A percentile compares a stretch with the other conserved stretches of the same genome.
phyloP scores from a whole-genome alignment of 768 basidiomycete species.

The Leccinum subtestaceum region DNA sequence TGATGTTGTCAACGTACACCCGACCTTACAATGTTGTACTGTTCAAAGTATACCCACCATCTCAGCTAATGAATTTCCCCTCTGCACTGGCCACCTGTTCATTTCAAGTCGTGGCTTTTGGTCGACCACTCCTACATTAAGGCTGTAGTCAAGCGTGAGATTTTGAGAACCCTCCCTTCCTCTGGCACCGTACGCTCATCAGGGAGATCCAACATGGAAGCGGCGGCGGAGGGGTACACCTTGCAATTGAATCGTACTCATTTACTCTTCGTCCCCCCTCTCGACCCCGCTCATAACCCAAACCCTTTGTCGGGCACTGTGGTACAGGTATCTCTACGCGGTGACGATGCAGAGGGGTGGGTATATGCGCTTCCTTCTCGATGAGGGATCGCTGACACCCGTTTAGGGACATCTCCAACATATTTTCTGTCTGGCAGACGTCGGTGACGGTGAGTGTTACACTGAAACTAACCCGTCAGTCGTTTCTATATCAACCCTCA shows the following conservation, averaged over 20 bases:
- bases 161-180: background rate
- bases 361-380: slow-evolving; percentile 17
- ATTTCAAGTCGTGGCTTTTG: background rate
- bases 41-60: background rate
- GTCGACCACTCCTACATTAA: background rate
- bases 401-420: slow-evolving; percentile 4
- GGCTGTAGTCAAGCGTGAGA: background rate
- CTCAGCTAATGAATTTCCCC: background rate
- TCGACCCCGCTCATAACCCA: background rate
- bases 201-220: background rate
- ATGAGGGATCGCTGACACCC: background rate
- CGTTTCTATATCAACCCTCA: background rate
- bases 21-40: background rate
- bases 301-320: slow-evolving; percentile 16
- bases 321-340: slow-evolving; percentile 25
- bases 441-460: slow-evolving; percentile 21
- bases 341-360: slow-evolving; percentile 15
- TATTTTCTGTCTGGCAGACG: slow-evolving; percentile 5
- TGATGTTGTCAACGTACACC: slow-evolving; percentile 15
- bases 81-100: background rate
- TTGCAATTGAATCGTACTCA: slow-evolving; percentile 24
- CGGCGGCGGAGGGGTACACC: slow-evolving; percentile 4
- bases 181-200: background rate
- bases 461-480: background rate
- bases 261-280: slow-evolving; percentile 23